These are phyloP conservation scores for Elongisporangium prolatum DNA, from an alignment of 352 stramenopile genomes.

Conservation along the genomic window DNA sequence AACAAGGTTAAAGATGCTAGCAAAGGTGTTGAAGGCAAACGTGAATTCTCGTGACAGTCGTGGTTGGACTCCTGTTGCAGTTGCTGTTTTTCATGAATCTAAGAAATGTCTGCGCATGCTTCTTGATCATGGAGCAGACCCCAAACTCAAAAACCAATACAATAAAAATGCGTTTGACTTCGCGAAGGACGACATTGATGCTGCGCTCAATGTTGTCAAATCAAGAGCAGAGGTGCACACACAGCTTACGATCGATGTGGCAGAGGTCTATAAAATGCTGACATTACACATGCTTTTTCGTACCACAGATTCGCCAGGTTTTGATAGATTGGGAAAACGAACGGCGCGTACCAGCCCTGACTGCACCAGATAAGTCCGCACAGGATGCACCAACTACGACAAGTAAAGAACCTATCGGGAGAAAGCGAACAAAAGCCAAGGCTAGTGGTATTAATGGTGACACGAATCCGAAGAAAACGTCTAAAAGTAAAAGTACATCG, in stretches of 20 bases:
- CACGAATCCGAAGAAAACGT: slow-evolving; percentile 15
- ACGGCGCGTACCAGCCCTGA: slow-evolving; percentile 12
- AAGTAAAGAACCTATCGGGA: slow-evolving; percentile 2
- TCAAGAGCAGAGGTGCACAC: slow-evolving; percentile 43
- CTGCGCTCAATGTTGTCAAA: slow-evolving; percentile 78
- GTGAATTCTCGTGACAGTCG: slow-evolving; percentile 75
- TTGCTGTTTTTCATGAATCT: slow-evolving; percentile 86
- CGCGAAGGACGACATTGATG: slow-evolving; percentile 86
- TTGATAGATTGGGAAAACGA: slow-evolving; percentile 66
- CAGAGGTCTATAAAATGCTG: neutral
- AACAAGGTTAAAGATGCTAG: slow-evolving; percentile 28
- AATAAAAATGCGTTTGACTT: slow-evolving; percentile 89
- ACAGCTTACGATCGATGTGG: neutral
- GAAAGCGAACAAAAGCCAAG: slow-evolving; percentile 1
- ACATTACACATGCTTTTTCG: neutral
- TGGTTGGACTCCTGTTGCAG: slow-evolving; percentile 80
- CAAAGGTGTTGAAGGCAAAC: slow-evolving; percentile 55
- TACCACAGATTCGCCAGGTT: slow-evolving; percentile 51
- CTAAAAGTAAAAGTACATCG: slow-evolving; percentile 14
- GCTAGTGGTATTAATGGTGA: slow-evolving; percentile 4
- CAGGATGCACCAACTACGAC: neutral
- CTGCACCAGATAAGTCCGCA: slow-evolving; percentile 3
- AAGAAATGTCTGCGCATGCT: slow-evolving; percentile 68
- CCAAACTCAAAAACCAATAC: slow-evolving; percentile 86
- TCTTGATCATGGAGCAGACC: slow-evolving; percentile 75